Percentiles rank a stretch among this genome's conserved stretches.
Conservation (phyloP, 148 eudicot genomes). For the Heliosperma pusillum region DNA sequence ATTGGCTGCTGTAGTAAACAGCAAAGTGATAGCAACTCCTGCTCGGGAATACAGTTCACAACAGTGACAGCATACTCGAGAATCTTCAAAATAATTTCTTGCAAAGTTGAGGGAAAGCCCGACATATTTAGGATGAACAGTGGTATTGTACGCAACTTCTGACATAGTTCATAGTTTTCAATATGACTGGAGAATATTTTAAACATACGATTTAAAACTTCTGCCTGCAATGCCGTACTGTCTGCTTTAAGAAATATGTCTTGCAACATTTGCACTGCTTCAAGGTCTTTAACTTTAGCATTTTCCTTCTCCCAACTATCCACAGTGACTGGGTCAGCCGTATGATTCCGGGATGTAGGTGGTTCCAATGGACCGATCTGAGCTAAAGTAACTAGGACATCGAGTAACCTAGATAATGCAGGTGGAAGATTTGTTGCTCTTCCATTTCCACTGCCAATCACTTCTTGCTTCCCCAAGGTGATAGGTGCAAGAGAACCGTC, state of each 20-base stretch:
- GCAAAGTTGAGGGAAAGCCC: conserved; percentile 78
- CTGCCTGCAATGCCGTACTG: conserved; percentile 84
- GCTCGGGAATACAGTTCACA: conserved; percentile 96
- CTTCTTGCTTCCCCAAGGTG: conserved; percentile 31
- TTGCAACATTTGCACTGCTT: conserved; percentile 96
- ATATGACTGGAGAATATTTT: conserved; percentile 94
- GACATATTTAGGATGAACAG: conserved; percentile 92
- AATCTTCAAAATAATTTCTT: conserved; percentile 87
- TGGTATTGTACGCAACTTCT: conserved; percentile 93
- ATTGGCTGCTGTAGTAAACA: conserved; percentile 94
- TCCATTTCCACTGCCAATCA: conserved; percentile 38
- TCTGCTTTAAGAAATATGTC: conserved; percentile 92
- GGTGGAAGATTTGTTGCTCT: conserved; percentile 60
- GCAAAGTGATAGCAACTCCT: conserved; percentile 94
- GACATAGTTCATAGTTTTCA: conserved; percentile 90
- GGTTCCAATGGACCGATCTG: conserved; percentile 67
- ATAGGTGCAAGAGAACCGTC: conserved; percentile 27
- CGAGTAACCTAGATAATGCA: conserved; percentile 85
- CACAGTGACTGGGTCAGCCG: conserved; percentile 53
- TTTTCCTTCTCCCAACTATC: conserved; percentile 74
- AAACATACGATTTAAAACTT: conserved; percentile 92
- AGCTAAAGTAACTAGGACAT: conserved; percentile 85
- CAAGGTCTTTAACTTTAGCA: conserved; percentile 81
- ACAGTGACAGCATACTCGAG: conserved; percentile 99
- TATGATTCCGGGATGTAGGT: conserved; percentile 43